Percentiles rank a stretch among this genome's conserved stretches.
phyloP scores from a whole-genome alignment of 2,329 filamentous ascomycete genomes.

The Colletotrichum musae region DNA sequence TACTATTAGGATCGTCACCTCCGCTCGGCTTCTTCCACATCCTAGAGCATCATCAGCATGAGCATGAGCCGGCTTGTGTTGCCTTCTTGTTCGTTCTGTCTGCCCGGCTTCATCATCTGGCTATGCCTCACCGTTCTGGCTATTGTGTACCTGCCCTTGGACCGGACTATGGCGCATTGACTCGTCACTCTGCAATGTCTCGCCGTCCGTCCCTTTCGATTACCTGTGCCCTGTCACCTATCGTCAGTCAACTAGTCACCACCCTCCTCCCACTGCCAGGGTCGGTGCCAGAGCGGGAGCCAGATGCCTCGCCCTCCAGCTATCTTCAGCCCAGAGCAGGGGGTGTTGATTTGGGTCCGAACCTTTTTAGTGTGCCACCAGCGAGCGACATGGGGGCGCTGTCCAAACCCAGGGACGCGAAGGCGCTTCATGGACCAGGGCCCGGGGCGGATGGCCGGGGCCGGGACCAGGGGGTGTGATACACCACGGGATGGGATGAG shows the following conservation, averaged over 20 bases:
- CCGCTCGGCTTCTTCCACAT: slow-evolving; percentile 12
- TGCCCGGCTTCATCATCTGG: neutral
- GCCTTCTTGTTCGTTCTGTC: neutral
- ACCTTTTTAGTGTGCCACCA: slow-evolving; percentile 39
- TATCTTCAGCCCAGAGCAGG: slow-evolving; percentile 42
- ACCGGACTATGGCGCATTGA: slow-evolving; percentile 28
- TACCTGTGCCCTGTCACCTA: slow-evolving; percentile 10
- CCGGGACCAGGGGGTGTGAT: slow-evolving; percentile 33
- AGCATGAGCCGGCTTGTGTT: neutral
- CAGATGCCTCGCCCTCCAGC: slow-evolving; percentile 33
- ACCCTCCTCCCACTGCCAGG: neutral
- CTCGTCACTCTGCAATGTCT: slow-evolving; percentile 37
- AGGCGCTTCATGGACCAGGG: slow-evolving; percentile 41
- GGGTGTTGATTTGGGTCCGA: slow-evolving; percentile 21
- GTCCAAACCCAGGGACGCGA: slow-evolving; percentile 40
- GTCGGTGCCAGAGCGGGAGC: neutral
- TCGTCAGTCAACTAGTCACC: slow-evolving; percentile 17
- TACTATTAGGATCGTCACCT: slow-evolving; percentile 20
- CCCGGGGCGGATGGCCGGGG: slow-evolving; percentile 16
- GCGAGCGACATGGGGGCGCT: slow-evolving; percentile 30
- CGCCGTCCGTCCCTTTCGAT: slow-evolving; percentile 28
- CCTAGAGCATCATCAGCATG: neutral
- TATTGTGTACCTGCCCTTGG: slow-evolving; percentile 12
- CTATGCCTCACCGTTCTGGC: neutral
- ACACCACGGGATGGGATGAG: slow-evolving; percentile 21